Conservation (phyloP, 2,329 filamentous ascomycete species). For the Beauveria sp. region DNA sequence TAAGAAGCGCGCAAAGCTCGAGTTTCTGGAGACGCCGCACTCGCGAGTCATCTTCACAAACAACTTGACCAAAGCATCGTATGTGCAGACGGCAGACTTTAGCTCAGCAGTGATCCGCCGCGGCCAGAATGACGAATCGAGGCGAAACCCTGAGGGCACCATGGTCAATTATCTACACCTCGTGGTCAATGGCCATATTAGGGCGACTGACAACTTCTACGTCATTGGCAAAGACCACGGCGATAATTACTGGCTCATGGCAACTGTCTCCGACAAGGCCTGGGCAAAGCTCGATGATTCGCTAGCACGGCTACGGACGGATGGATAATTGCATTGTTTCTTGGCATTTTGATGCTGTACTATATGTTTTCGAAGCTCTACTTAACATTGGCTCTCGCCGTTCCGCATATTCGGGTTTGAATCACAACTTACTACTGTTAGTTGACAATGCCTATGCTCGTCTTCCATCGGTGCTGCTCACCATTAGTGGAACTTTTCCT, state of each 20-base stretch:
- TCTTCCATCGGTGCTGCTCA: neutral
- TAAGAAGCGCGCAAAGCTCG: neutral
- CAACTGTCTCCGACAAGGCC: neutral
- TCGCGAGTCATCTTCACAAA: neutral
- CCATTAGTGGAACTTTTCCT: neutral
- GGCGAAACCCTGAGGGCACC: neutral
- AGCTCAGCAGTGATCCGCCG: neutral
- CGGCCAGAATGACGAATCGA: neutral
- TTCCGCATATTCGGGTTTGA: neutral
- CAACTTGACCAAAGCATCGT: slow-evolving; percentile 1
- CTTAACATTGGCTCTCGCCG: no score
- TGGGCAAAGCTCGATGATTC: neutral
- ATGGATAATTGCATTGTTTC: neutral
- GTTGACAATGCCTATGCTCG: neutral
- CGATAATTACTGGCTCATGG: slow-evolving; percentile 7
- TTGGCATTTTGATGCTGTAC: neutral
- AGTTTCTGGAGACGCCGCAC: neutral
- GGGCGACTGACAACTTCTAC: neutral
- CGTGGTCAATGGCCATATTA: neutral
- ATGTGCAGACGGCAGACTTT: slow-evolving; percentile 1
- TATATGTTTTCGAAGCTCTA: no score
- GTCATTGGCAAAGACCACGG: neutral
- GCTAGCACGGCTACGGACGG: neutral
- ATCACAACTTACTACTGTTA: no score
- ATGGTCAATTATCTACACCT: slow-evolving; percentile 5